Evolutionary conservation across 2,329 filamentous ascomycete genomes (phyloP), one percentile per base, ranked within the genome.

Genomic region (Stagonosporopsis chrysanthemi): DNA sequence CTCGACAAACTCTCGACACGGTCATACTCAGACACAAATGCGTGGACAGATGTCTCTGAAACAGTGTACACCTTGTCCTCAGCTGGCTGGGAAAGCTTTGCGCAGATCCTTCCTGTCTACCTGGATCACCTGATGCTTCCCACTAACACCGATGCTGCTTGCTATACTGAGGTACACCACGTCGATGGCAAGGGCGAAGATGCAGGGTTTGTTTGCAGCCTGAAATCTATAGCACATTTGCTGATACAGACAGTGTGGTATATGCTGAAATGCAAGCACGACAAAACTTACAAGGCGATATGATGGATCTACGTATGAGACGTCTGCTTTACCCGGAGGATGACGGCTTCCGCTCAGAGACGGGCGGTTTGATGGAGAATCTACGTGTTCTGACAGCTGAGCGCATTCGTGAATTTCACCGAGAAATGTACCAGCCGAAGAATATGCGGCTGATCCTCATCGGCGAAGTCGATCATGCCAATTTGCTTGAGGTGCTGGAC

Each of bases 261-360:
- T 99, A 99, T 78, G 97, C 94, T 0, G 95, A 99, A 78, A 99
- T 99, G 95, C 95, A 99, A 78, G 95, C 89, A 23, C 88, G 97
- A 2, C 90, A 98, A 73, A 96, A 96, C 72, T 88, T 87, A 49
- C 88, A 90, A 64, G 82, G 84, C 7, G 92, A 97, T 74, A 86
- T 98, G 56, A 97, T 98, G 85, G 91, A 97, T 63, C 82, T 97
- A 55, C 85, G 86, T 63, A 89, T 91, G 49, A 88, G 91, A 38
- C 87, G 91, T 2, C 80, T 95, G 41, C 81, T 97, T 33, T 99
- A 98, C 68, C 93, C 93, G 0, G 87, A 95, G 74, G 90, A 91
- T 43, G 87, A 96, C 52, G 95, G 95, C 2, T 99, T 97, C 73
- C 88, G 94, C 56, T 98, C 97, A 67, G 95, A 99, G 78, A 99